phyloP scores from a whole-genome alignment of 2,329 filamentous ascomycete species.

The Botryotinia globosa region DNA sequence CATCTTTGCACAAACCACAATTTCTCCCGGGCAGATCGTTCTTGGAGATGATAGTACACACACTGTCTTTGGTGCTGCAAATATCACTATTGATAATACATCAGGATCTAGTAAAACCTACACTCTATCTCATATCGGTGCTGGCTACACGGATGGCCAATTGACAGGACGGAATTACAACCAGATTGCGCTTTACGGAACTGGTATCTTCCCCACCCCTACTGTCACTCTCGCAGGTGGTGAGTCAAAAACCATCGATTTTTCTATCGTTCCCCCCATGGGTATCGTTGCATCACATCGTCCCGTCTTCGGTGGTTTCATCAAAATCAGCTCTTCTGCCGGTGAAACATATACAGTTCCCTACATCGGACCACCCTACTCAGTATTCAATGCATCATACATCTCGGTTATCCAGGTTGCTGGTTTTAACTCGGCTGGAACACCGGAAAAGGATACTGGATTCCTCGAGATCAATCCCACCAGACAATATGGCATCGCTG shows the following conservation, averaged over 20 bases:
- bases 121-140: constrained; percentile 30
- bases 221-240: constrained; percentile 28
- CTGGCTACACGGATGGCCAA: constrained; percentile 31
- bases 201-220: constrained; percentile 26
- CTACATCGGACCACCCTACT: constrained; percentile 34
- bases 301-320: constrained; percentile 34
- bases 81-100: constrained; percentile 34
- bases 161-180: constrained; percentile 24
- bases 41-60: constrained; percentile 23
- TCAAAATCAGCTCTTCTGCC: constrained; percentile 25
- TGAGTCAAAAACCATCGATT: constrained; percentile 23
- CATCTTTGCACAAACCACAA: constrained; percentile 28
- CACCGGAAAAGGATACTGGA: neutral
- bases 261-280: constrained; percentile 26
- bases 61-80: constrained; percentile 24
- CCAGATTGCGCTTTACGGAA: constrained; percentile 32
- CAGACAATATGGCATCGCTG: constrained; percentile 11
- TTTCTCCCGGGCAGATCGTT: constrained; percentile 33
- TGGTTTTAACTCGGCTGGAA: neutral
- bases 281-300: constrained; percentile 25
- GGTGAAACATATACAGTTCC: constrained; percentile 30
- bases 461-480: constrained; percentile 16
- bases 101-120: constrained; percentile 29
- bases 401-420: constrained; percentile 10
- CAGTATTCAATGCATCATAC: constrained; percentile 26